Base-by-base conservation (phyloP, 208 protist genomes). In the Tritrichomonas musculus region DNA sequence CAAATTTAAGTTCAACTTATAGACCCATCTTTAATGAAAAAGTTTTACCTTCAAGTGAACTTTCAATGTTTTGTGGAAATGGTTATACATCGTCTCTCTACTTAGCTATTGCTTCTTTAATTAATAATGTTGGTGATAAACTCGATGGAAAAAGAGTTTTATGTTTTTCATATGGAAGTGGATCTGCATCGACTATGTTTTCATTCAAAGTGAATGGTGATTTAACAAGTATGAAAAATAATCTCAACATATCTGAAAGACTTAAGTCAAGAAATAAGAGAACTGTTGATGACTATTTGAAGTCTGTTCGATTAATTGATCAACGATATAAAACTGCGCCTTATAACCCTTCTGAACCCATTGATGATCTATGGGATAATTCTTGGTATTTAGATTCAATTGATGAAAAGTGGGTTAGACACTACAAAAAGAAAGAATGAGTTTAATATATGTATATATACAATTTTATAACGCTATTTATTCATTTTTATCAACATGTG, bases 121-220 rank as follows among this genome's bases (percentile, higher is more conserved):
- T 97, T 41, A n/a, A 69, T 55, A 82, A 33, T 27, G 25, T 94
- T 41, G 82, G 84, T 20, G 55, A 47, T 17, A 33, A 93, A 22
- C 64, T 95, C 0, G 84, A 65, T 22, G 96, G 95, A 73, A 97
- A 97, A 92, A 66, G 95, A 25, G 82, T 97, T 0, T 17, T 97
- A 41, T 94, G 96, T 49, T 98, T 97, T 95, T 97, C 96, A 0
- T 98, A 98, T 88, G 97, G 97, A 65, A 97, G 95, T 41, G 97
- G 97, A 41, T 69, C 97, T 1, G 95, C 96, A 25, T 92, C 97
- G 5, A 95, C 96, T 36, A 94, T 97, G 80, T 98, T 97, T 94
- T 95, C 94, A 30, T 50, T 98, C 22, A 44, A 33, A 27, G 82
- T 50, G 47, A 57, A 57, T 33, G 47, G 77, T 17, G 77, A 88